phyloP scores from a whole-genome alignment of 768 basidiomycete genomes.

The Rhizopogon salebrosus region DNA sequence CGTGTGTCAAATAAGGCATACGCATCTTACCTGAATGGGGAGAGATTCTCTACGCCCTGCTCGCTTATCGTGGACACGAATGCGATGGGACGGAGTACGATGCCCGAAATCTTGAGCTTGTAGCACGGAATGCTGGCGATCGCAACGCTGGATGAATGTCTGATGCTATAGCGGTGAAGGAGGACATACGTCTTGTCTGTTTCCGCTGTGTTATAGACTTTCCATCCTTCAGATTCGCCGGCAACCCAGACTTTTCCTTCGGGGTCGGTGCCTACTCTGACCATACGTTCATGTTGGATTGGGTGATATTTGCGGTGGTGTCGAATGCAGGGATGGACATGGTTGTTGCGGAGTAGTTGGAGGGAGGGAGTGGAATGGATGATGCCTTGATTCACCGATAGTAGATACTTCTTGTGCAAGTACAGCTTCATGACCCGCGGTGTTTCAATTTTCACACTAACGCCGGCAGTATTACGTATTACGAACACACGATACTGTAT shows the following conservation, averaged over 20 bases:
- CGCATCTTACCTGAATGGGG: slow-evolving; percentile 33
- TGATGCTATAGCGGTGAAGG: neutral
- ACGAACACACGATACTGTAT: no score
- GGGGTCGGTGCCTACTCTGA: slow-evolving; percentile 23
- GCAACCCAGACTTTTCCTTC: slow-evolving; percentile 28
- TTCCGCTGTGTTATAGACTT: slow-evolving; percentile 23
- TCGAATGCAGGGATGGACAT: slow-evolving; percentile 29
- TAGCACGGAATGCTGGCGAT: slow-evolving; percentile 28
- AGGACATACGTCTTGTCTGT: slow-evolving; percentile 21
- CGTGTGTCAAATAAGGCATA: neutral
- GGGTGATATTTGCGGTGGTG: slow-evolving; percentile 11
- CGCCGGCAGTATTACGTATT: no score
- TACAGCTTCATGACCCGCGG: no score
- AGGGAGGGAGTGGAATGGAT: neutral
- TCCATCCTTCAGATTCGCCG: slow-evolving; percentile 33
- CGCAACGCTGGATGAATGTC: neutral
- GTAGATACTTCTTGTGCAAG: no score
- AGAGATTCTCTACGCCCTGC: slow-evolving; percentile 34
- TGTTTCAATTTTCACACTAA: no score
- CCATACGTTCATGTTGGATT: slow-evolving; percentile 29
- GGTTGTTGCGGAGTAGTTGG: neutral
- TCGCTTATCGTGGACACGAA: slow-evolving; percentile 34
- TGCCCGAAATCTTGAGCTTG: slow-evolving; percentile 31
- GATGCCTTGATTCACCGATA: no score
- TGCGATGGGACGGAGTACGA: slow-evolving; percentile 42